Evolutionary conservation across 202 grass and related monocot genomes (phyloP).

Genomic region (Digitaria exilis): DNA sequence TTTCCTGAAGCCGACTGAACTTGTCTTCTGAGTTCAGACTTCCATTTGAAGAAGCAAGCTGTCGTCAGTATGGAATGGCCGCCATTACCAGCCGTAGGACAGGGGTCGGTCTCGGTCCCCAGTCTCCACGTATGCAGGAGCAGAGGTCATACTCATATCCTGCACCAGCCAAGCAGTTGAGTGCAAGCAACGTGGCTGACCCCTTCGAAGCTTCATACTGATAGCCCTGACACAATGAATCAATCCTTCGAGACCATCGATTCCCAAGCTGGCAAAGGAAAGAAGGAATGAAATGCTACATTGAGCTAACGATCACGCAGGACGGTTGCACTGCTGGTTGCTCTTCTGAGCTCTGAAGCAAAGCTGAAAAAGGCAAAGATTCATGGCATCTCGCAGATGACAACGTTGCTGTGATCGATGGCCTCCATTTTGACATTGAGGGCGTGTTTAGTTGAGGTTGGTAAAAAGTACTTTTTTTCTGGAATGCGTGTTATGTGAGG

Average conservation of each 20-base stretch:
- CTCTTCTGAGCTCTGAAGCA: neutral
- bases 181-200: neutral
- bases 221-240: neutral
- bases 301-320: neutral
- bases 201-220: neutral
- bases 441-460: too few species aligned
- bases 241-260: neutral
- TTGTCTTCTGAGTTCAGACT: constrained; percentile 17
- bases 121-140: neutral
- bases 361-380: constrained; percentile 33
- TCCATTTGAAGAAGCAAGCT: neutral
- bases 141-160: neutral
- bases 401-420: neutral
- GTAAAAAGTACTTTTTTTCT: too few species aligned
- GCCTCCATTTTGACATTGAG: neutral
- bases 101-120: neutral
- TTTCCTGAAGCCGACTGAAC: neutral
- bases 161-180: constrained; percentile 10
- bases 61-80: neutral
- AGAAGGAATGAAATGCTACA: neutral
- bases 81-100: neutral
- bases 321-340: neutral
- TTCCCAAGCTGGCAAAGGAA: neutral
- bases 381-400: neutral
- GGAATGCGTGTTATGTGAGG: too few species aligned